Evolutionary conservation across 2,329 filamentous ascomycete genomes (phyloP).

Genomic region (Purpureocillium lavendulum): DNA sequence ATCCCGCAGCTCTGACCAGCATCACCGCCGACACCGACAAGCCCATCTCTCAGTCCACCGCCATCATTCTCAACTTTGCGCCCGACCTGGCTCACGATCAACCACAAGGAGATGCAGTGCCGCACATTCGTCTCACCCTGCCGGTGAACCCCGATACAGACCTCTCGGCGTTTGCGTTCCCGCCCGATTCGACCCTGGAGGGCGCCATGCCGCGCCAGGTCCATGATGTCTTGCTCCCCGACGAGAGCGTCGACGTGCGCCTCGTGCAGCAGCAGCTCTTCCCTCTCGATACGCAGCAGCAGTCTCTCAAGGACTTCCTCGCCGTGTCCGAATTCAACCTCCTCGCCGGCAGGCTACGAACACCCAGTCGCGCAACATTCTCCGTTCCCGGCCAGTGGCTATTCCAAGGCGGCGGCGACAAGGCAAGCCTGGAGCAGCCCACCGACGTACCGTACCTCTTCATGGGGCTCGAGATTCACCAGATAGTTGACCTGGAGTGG

Average conservation of each 20-base stretch:
- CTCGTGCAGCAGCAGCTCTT: conserved; percentile 27
- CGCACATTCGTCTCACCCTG: conserved; percentile 19
- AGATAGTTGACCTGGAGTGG: conserved; percentile 32
- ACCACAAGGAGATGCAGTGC: conserved; percentile 2
- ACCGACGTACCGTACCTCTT: conserved; percentile 29
- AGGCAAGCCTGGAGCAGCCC: neutral
- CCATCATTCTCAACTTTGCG: conserved; percentile 38
- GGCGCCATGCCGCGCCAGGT: conserved; percentile 19
- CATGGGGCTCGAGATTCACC: conserved; percentile 43
- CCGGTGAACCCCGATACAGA: conserved; percentile 20
- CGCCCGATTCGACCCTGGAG: conserved; percentile 19
- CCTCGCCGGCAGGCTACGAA: conserved; percentile 28
- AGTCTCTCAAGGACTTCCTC: conserved; percentile 35
- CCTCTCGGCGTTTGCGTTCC: conserved; percentile 18
- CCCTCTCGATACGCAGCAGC: conserved; percentile 27
- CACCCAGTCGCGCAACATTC: conserved; percentile 23
- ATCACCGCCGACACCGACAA: conserved; percentile 23
- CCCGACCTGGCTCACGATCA: conserved; percentile 17
- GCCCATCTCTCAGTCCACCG: conserved; percentile 13
- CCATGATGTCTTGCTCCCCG: conserved; percentile 38
- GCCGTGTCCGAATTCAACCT: conserved; percentile 35
- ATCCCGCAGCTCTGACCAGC: conserved; percentile 33
- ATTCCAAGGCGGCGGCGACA: conserved; percentile 1
- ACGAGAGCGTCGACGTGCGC: conserved; percentile 38
- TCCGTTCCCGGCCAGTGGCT: conserved; percentile 18